Base-by-base conservation (phyloP, 495 filamentous ascomycete species). In the Hypoxylon rickii region DNA sequence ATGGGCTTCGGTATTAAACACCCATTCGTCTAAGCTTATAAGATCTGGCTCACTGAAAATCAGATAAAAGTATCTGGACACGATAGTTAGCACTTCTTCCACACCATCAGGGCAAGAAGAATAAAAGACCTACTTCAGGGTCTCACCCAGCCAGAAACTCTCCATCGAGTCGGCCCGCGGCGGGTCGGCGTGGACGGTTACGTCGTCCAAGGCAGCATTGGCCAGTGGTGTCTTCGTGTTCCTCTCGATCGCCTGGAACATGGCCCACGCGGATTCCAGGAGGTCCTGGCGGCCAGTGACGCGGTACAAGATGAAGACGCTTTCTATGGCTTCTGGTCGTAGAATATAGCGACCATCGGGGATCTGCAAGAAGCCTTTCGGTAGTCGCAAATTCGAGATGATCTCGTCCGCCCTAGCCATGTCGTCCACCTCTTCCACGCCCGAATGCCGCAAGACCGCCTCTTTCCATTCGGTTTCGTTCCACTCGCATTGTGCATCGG, bases 1-100 rank as follows among this genome's bases (percentile, higher is more conserved):
- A 75, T 91, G 88, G 16, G 88, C 87, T 68, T 91, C 87, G 2
- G 88, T 91, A 61, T 89, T 91, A 34, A 78, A 62, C 1, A 71
- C 67, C 55, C 64, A 71, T 42, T 76, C 67, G 53, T 76, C 73
- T 64, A 95, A 70, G 69, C 78, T 88, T 18, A 92, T 73, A 32
- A 84, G 66, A 54, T 80, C 75, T 1, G 86, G 85, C 43, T 89
- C 85, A 19, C 81, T 85, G 61, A 91, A 96, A 33, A 92, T 82
- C 45, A 94, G 70, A 52, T 90, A 94, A 59, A 92, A 90, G 67
- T 95, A 94, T 43, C 60, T 63, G 17, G 2, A 51, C 15, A 17
- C 5, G 3, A 3, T 11, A 1, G 24, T 58, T 50, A 63, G 43
- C 32, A 12, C 7, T 1, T 13, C 26, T 1, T 8, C 3, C 6